These are phyloP conservation scores for Aspergillus texensis DNA, from an alignment of 2,329 filamentous ascomycete genomes.

Conservation along the genomic window DNA sequence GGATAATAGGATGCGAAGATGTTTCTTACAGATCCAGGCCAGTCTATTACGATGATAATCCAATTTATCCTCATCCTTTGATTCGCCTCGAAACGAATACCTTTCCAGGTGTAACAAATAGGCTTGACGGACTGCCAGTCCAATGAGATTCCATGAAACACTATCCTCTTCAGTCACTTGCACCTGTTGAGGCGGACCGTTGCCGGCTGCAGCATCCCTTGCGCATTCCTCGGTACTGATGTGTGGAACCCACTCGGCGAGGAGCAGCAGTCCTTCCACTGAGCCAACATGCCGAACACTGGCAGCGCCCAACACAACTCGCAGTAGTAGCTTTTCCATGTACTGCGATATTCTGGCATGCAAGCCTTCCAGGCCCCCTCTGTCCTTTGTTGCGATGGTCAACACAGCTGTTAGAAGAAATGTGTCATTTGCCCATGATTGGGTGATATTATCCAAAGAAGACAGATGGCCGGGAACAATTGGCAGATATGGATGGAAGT, in stretches of 20 bases:
- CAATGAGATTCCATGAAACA: conserved; percentile 27
- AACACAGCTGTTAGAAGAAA: conserved; percentile 17
- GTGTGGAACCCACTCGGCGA: conserved; percentile 28
- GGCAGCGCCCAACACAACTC: conserved; percentile 18
- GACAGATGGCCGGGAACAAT: conserved; percentile 10
- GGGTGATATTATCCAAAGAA: background rate
- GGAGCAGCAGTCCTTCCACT: conserved; percentile 24
- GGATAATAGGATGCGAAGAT: background rate
- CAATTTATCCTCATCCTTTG: background rate
- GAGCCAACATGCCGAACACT: conserved; percentile 17
- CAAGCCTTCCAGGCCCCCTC: conserved; percentile 1
- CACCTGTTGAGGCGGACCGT: background rate
- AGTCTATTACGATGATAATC: conserved; percentile 8
- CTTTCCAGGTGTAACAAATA: conserved; percentile 26
- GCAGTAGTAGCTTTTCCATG: conserved; percentile 11
- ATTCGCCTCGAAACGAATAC: conserved; percentile 17
- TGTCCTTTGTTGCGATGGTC: conserved; percentile 19
- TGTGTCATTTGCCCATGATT: conserved; percentile 7
- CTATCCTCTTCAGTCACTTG: conserved; percentile 19
- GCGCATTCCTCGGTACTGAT: background rate
- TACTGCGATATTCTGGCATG: conserved; percentile 5
- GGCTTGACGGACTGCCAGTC: conserved; percentile 24
- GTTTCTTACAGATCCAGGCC: conserved; percentile 16
- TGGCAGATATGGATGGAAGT: conserved; percentile 15
- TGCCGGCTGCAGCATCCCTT: background rate